Base-by-base conservation (phyloP, 2,329 filamentous ascomycete genomes). In the Coleophoma crateriformis region DNA sequence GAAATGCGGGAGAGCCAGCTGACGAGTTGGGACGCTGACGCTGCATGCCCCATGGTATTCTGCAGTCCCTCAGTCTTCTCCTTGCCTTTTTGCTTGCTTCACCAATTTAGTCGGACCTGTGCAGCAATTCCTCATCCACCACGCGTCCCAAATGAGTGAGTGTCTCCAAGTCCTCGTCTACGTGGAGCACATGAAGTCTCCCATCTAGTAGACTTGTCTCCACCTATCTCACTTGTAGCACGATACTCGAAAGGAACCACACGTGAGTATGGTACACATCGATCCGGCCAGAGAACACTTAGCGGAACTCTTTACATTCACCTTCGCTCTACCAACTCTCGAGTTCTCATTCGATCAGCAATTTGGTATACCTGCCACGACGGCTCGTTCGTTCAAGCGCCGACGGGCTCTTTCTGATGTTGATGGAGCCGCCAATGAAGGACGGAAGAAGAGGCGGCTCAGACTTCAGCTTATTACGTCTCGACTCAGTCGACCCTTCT, bases 401-500 rank as follows among this genome's bases (percentile, higher is more conserved):
- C 59, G 63, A 27, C 55, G 64, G 45, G 58, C 64, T 4, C 59
- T 66, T 2, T 65, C 61, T 3, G 64, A 66, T 54, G 63, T 65
- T 1, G 64, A 66, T 52, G 63, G 62, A 10, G 56, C 57, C 33
- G 56, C 56, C 13, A 59, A 59, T 41, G 57, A 55, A 43, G 58
- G 60, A 11, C 56, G 63, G 45, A 89, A 90, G 72, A 89, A 88
- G 66, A 79, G 85, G 20, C 75, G 85, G 3, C 68, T 88, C 4
- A 75, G 82, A 1, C 69, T 80, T 2, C 67, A 77, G 17, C 73
- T 88, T 40, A 79, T 88, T 60, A 89, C 86, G 1, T 88, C 84
- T 17, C 77, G 84, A 7, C 78, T 89, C 1, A 88, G 84, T 10
- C 77, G 75, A 44, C 84, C 85, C 1, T 89, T 81, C 65, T 87